A percentile compares a stretch with the other conserved stretches of the same genome.
phyloP scores from a whole-genome alignment of 805 yeast species.

The Ascoidea asiatica region DNA sequence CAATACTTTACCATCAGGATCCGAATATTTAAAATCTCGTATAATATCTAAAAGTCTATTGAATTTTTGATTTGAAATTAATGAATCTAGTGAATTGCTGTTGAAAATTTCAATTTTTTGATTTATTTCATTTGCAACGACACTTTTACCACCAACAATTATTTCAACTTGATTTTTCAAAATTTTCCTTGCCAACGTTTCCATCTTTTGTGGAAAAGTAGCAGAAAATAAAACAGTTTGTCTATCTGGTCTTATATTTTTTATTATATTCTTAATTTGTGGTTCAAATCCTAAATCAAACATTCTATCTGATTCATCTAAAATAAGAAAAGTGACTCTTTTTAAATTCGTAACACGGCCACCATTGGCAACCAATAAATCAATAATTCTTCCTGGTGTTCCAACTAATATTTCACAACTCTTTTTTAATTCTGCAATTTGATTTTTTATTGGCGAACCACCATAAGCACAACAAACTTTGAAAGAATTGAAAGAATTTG shows the following conservation, averaged over 20 bases:
- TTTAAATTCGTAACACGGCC: constrained; percentile 53
- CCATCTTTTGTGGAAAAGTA: constrained; percentile 77
- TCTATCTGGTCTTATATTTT: constrained; percentile 67
- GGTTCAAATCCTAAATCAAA: constrained; percentile 97
- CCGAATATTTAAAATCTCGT: constrained; percentile 15
- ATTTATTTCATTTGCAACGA: constrained; percentile 67
- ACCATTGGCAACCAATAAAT: constrained; percentile 66
- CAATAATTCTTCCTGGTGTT: constrained; percentile 92
- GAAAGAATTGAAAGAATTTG: constrained; percentile 30
- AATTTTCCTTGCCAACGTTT: constrained; percentile 53
- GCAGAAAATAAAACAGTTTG: constrained; percentile 92
- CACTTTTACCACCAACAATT: constrained; percentile 64
- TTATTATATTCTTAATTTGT: constrained; percentile 71
- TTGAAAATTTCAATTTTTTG: constrained; percentile 56
- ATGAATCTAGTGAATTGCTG: constrained; percentile 17
- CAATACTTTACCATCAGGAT: constrained; percentile 36
- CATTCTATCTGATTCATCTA: constrained; percentile 95
- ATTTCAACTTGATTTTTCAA: constrained; percentile 59
- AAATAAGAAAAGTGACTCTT: constrained; percentile 62
- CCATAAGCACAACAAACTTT: constrained; percentile 75
- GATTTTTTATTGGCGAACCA: constrained; percentile 72
- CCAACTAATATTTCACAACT: constrained; percentile 78
- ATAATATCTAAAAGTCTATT: constrained; percentile 34
- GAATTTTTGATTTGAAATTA: constrained; percentile 36
- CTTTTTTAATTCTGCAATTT: constrained; percentile 65